Conservation (phyloP, 2,329 filamentous ascomycete genomes). For the Fusarium pseudograminearum region DNA sequence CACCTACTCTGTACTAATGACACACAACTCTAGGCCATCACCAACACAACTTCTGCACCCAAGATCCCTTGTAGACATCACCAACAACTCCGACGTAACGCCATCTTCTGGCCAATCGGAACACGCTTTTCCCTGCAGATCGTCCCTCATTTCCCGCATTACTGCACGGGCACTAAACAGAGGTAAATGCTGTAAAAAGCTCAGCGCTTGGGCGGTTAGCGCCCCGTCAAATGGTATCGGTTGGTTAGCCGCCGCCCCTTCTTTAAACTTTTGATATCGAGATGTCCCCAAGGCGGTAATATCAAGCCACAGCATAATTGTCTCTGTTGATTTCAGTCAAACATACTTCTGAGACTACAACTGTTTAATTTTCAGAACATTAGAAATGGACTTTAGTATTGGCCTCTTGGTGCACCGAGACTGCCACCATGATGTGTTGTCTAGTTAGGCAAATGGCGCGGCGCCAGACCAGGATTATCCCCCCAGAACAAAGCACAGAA, state of each 20-base stretch:
- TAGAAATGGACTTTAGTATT: neutral
- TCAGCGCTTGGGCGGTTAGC: constrained; percentile 24
- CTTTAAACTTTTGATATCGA: neutral
- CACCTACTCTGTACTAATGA: neutral
- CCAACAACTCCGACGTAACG: constrained; percentile 7
- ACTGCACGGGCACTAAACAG: constrained; percentile 4
- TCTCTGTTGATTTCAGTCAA: neutral
- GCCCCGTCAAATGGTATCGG: constrained; percentile 17
- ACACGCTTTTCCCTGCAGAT: constrained; percentile 22
- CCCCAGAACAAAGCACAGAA: constrained; percentile 3
- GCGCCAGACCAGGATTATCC: constrained; percentile 21
- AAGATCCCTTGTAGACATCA: constrained; percentile 10
- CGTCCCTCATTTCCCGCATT: constrained; percentile 11
- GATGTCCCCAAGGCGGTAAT: neutral
- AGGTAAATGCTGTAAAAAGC: constrained; percentile 7
- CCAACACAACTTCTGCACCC: neutral
- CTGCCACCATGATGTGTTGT: constrained; percentile 16
- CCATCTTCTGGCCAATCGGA: constrained; percentile 25
- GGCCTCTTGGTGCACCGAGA: neutral
- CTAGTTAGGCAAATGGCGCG: constrained; percentile 1
- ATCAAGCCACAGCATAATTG: neutral
- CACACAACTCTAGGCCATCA: neutral
- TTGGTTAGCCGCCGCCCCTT: constrained; percentile 29
- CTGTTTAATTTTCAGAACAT: neutral
- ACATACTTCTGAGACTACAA: neutral